phyloP scores from a whole-genome alignment of 2,329 filamentous ascomycete species.

The Diaporthe nobilis region DNA sequence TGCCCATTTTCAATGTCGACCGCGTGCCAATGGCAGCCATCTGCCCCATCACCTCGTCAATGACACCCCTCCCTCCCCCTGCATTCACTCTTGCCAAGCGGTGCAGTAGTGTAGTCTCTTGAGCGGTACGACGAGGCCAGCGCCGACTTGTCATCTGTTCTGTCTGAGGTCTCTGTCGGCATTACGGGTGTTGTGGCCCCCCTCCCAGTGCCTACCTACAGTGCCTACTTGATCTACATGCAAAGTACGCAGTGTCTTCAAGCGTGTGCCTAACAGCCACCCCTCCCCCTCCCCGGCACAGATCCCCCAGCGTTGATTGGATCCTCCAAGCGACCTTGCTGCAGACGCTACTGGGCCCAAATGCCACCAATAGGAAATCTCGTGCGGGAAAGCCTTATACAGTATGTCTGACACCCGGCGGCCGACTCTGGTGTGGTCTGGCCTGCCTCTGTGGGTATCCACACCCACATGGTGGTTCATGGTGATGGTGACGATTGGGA shows the following conservation, averaged over 20 bases:
- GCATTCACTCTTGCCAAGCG: conserved; percentile 1
- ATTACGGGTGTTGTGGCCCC: background rate
- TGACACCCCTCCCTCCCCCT: background rate
- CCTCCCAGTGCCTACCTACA: background rate
- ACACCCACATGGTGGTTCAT: background rate
- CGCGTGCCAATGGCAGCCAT: background rate
- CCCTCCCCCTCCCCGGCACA: background rate
- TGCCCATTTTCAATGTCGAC: conserved; percentile 27
- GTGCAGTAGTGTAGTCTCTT: background rate
- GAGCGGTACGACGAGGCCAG: background rate
- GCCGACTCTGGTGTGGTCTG: conserved; percentile 3
- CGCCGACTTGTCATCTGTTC: background rate
- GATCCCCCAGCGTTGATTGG: conserved; percentile 1
- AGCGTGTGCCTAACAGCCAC: background rate
- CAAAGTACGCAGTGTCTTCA: background rate
- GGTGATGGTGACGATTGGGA: background rate
- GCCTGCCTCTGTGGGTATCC: background rate
- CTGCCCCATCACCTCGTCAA: background rate
- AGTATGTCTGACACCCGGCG: conserved; percentile 8
- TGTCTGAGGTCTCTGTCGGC: background rate
- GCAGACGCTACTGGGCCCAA: background rate
- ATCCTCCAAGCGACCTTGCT: conserved; percentile 9
- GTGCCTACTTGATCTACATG: background rate
- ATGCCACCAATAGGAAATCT: background rate
- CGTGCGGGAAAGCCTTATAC: background rate